Conservation (phyloP, 441 rosid genomes). For the Adansonia gregorii region DNA sequence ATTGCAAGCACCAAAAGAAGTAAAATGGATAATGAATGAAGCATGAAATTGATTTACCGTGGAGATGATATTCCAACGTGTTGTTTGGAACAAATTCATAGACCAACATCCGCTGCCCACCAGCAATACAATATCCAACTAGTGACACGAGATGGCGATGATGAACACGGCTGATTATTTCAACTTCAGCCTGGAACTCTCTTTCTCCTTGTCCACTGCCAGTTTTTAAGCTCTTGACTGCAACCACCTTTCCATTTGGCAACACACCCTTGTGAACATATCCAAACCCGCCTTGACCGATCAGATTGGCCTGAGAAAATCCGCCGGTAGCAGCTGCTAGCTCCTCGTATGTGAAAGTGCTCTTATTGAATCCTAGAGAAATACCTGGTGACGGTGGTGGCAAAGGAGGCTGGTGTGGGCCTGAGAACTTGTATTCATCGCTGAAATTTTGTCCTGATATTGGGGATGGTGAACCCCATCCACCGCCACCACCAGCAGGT, state of each 20-base stretch:
- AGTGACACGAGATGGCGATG: conserved; percentile 94
- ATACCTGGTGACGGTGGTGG: conserved; percentile 85
- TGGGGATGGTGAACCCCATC: conserved; percentile 53
- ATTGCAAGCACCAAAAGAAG: background rate
- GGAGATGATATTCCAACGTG: conserved; percentile 80
- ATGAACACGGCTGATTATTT: conserved; percentile 92
- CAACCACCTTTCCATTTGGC: conserved; percentile 79
- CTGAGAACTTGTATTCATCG: conserved; percentile 55
- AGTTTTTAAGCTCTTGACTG: conserved; percentile 80
- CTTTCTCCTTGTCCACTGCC: conserved; percentile 97
- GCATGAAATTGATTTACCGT: conserved; percentile 43
- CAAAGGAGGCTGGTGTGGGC: conserved; percentile 53
- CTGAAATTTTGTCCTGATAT: conserved; percentile 43
- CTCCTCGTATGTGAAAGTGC: conserved; percentile 77
- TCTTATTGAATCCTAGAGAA: conserved; percentile 74
- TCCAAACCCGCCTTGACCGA: conserved; percentile 95
- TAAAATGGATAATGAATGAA: background rate
- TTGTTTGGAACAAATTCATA: conserved; percentile 89
- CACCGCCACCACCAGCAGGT: conserved; percentile 33
- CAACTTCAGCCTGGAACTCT: conserved; percentile 93
- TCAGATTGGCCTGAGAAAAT: conserved; percentile 57
- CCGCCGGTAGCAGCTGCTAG: conserved; percentile 79
- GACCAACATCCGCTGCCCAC: conserved; percentile 80
- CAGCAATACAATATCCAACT: conserved; percentile 85
- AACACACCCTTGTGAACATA: conserved; percentile 90